A percentile compares a stretch with the other conserved stretches of the same genome.
Conservation (phyloP, 2,329 filamentous ascomycete species). For the Neonectria hederae region DNA sequence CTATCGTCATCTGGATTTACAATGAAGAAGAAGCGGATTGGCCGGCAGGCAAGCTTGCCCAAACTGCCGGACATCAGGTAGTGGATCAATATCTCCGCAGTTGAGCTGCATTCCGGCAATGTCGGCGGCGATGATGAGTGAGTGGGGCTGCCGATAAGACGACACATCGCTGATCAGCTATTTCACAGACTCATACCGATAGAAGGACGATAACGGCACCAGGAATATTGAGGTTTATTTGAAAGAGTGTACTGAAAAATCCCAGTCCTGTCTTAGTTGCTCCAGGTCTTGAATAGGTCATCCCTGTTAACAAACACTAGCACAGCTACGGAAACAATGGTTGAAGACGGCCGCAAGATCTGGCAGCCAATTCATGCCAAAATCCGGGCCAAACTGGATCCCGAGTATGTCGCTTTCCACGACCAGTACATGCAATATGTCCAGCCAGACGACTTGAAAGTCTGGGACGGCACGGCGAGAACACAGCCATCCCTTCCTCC, state of each 20-base stretch:
- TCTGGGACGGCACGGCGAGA: slow-evolving; percentile 44
- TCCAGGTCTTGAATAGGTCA: too few species aligned
- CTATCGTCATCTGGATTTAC: background rate
- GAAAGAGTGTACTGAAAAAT: background rate
- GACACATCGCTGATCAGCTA: background rate
- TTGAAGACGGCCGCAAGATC: slow-evolving; percentile 1
- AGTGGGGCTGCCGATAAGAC: slow-evolving; percentile 13
- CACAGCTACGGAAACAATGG: background rate
- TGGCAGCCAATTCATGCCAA: slow-evolving; percentile 43
- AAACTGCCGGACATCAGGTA: slow-evolving; percentile 6
- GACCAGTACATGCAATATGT: slow-evolving; percentile 47
- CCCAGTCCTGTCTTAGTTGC: background rate
- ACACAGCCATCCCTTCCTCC: slow-evolving; percentile 33
- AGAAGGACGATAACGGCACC: background rate
- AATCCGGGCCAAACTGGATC: slow-evolving; percentile 42
- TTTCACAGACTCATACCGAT: background rate
- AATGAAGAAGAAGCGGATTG: background rate
- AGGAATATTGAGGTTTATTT: background rate
- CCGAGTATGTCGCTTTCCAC: slow-evolving; percentile 48
- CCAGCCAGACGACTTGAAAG: slow-evolving; percentile 40
- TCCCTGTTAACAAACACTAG: background rate
- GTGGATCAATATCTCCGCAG: background rate
- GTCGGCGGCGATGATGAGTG: background rate
- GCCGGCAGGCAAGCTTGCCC: background rate
- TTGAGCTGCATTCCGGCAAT: slow-evolving; percentile 10